Conservation (phyloP, 129 eudicot genomes). For the Helianthus annuus region DNA sequence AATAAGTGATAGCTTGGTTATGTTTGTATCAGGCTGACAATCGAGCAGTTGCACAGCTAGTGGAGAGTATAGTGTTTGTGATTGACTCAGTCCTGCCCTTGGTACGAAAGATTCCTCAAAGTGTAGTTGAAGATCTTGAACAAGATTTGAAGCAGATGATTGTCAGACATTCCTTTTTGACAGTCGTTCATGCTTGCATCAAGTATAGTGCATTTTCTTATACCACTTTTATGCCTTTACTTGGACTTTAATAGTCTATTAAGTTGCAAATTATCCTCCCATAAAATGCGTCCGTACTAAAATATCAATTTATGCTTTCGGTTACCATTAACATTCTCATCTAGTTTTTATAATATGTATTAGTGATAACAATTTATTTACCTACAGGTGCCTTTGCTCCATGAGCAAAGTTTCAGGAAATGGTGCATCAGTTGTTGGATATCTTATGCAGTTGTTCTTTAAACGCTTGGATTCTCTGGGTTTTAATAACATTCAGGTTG, state of each 20-base stretch:
- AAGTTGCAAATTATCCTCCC: not conserved
- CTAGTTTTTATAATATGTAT: constrained; percentile 4
- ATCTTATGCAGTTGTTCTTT: constrained; percentile 72
- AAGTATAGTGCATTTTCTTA: constrained; percentile 53
- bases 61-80: constrained; percentile 91
- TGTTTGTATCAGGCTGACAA: constrained; percentile 73
- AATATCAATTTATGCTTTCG: constrained; percentile 14
- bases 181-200: constrained; percentile 96
- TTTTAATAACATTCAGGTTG: constrained; percentile 75
- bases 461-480: constrained; percentile 81
- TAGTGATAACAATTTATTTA: constrained; percentile 16
- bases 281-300: not conserved
- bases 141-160: constrained; percentile 97
- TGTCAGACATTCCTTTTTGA: constrained; percentile 87
- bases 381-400: constrained; percentile 87
- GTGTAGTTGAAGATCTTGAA: constrained; percentile 84
- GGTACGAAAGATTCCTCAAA: constrained; percentile 80
- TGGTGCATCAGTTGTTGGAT: constrained; percentile 64
- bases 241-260: constrained; percentile 9
- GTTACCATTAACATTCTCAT: not conserved
- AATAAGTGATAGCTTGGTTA: constrained; percentile 22
- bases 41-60: constrained; percentile 74
- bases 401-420: constrained; percentile 81
- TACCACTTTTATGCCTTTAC: not conserved
- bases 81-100: constrained; percentile 90